Evolutionary conservation across 495 filamentous ascomycete species (phyloP), one percentile per base, ranked within the genome.

Genomic region (Trypethelium eluteriae): DNA sequence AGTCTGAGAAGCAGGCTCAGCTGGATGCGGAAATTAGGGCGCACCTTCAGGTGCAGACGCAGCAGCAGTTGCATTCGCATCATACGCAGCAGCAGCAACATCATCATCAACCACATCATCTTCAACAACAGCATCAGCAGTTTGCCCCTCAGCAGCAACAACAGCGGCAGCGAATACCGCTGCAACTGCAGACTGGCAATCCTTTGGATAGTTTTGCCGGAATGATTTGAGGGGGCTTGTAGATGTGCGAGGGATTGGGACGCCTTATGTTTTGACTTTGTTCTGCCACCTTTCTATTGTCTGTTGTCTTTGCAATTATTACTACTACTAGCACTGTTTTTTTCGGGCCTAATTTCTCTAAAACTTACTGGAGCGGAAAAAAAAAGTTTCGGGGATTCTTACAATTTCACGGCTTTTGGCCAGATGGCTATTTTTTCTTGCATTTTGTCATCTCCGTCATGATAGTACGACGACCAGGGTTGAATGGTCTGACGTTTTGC

Each of bases 151-250:
- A 25, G 25, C 25, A 25, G 25, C 25, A 25, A 25, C 25, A 25
- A 25, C 25, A 25, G 25, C 25, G 25, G 25, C 25, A 25, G 25
- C 25, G 25, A 25, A 25, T 25, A 25, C 25, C 25, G 25, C 25
- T 25, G 25, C 25, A 25, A 25, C 25, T 25, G 25, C 25, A 25
- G 25, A 41, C 62, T 2, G 62, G 62, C 11, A 12, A 18, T 41
- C 9, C 62, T 3, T 34, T 63, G n/a, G 62, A 63, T 18, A n/a
- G 38, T 11, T 63, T 63, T 47, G 62, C 62, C 18, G 38, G 62
- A 4, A 41, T 63, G 38, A 41, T 63, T 63, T 63, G 62, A 63
- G 34, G 5, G 1, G 25, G 38, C 2, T 34, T 63, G 62, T 63
- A 63, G 62, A 63, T 63, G 34, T 41, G 11, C 36, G 11, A 18